A percentile compares a stretch with the other conserved stretches of the same genome.
Evolutionary conservation across 2,329 filamentous ascomycete species (phyloP).

Genomic region (Trichophyton schoenleinii): DNA sequence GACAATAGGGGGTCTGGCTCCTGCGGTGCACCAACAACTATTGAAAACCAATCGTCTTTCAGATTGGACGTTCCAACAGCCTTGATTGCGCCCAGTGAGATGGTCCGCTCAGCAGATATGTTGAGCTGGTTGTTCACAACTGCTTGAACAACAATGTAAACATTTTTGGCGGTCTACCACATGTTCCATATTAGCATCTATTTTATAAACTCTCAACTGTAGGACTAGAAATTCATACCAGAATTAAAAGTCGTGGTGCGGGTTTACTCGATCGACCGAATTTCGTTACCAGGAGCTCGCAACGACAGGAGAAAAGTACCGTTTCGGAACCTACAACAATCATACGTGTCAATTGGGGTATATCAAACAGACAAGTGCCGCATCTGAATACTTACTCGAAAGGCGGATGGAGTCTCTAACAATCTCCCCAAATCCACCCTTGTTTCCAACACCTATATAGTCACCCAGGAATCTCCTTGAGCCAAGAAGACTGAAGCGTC

Average conservation of each 20-base stretch:
- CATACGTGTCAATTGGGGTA: background rate
- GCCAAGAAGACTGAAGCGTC: slow-evolving; percentile 80
- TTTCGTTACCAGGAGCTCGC: slow-evolving; percentile 81
- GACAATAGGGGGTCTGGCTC: slow-evolving; percentile 88
- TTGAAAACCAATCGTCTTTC: slow-evolving; percentile 93
- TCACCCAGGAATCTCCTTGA: slow-evolving; percentile 89
- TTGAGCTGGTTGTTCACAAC: slow-evolving; percentile 69
- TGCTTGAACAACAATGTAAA: slow-evolving; percentile 79
- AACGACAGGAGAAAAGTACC: slow-evolving; percentile 78
- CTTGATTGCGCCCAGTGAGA: slow-evolving; percentile 79
- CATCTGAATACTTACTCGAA: slow-evolving; percentile 37
- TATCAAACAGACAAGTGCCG: background rate
- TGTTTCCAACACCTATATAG: slow-evolving; percentile 78
- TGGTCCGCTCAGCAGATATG: slow-evolving; percentile 67
- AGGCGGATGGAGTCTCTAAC: slow-evolving; percentile 65
- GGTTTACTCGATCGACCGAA: slow-evolving; percentile 94
- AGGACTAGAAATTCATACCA: slow-evolving; percentile 33
- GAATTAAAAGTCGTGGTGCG: slow-evolving; percentile 67
- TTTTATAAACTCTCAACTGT: background rate
- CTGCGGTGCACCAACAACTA: slow-evolving; percentile 78
- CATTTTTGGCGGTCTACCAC: slow-evolving; percentile 57
- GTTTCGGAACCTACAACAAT: slow-evolving; percentile 44
- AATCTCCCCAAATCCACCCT: slow-evolving; percentile 64
- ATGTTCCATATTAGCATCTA: slow-evolving; percentile 12
- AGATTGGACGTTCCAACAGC: slow-evolving; percentile 67